Base-by-base conservation (phyloP, 768 basidiomycete genomes). In the Strobilomyces confusus region DNA sequence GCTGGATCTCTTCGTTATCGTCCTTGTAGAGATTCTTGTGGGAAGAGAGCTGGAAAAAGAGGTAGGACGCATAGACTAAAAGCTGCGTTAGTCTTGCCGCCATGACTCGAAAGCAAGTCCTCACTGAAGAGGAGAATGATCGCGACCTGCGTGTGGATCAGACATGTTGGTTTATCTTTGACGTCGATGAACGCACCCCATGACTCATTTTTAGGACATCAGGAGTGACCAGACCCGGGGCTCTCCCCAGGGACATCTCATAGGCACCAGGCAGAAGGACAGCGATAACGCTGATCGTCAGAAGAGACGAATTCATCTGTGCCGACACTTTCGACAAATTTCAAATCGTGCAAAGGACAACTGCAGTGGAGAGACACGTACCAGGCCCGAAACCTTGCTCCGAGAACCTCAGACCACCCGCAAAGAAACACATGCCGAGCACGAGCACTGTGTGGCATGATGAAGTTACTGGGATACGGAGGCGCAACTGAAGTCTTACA, bases 391-490 rank as follows among this genome's bases (percentile, higher is more conserved):
- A 90, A 1, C 80, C 86, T 67, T 92, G 90, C 63, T 92, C 87
- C 3, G 86, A 82, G 58, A 85, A 92, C 14, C 80, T 78, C 57
- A 84, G 62, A 0, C 89, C 89, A 14, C 90, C 89, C 1, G 89
- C 90, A 56, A 92, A 87, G 70, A 92, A 89, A 60, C 88, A 89
- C 69, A 92, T 81, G 17, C 91, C 91, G 12, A 92, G 78, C 17
- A 93, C 89, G 37, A 94, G 80, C 2, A 94, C 89, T 91, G 41
- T 20, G 19, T 37, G 12, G 19, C 5, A 30, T 7, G 44, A 17
- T 4, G 29, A 48, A 2, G 45, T 48, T 52, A 49, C 33, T 36
- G 34, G 9, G 20, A 7, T 1, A 34, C 20, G n/a, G 15, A 41
- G 4, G 11, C 40, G 48, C 37, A 7, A 26, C 8, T 25, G 9